Conservation (phyloP, 495 filamentous ascomycete species). For the Thozetella sp. region DNA sequence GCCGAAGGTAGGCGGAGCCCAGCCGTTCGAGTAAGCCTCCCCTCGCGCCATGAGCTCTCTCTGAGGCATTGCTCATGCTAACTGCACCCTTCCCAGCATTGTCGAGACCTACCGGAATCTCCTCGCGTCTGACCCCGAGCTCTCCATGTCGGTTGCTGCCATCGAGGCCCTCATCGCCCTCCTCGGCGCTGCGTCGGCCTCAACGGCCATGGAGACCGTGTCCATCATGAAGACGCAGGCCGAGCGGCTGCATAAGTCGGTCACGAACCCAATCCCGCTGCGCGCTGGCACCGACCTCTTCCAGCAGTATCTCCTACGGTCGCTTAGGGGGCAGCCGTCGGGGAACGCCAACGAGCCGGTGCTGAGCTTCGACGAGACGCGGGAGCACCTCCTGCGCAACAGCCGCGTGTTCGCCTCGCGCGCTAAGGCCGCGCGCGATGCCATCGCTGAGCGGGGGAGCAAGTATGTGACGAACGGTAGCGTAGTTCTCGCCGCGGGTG, state of each 20-base stretch:
- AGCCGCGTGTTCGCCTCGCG: constrained; percentile 81
- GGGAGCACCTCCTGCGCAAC: constrained; percentile 81
- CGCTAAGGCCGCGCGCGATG: constrained; percentile 81
- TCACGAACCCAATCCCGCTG: constrained; percentile 86
- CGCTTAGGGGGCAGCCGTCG: constrained; percentile 46
- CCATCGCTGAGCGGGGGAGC: constrained; percentile 78
- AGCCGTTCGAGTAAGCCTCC: constrained; percentile 23
- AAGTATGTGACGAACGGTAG: constrained; percentile 75
- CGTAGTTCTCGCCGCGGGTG: constrained; percentile 85
- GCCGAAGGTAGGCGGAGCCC: neutral
- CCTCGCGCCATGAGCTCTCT: constrained; percentile 2
- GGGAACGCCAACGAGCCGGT: constrained; percentile 49
- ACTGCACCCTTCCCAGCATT: constrained; percentile 37
- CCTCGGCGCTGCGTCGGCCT: constrained; percentile 72
- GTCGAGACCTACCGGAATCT: constrained; percentile 54
- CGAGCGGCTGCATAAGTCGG: constrained; percentile 67
- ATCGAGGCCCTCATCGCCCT: constrained; percentile 91
- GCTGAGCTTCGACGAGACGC: constrained; percentile 78
- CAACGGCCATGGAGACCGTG: constrained; percentile 91
- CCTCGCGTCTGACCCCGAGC: constrained; percentile 67
- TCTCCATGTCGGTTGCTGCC: constrained; percentile 94
- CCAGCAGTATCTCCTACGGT: constrained; percentile 81
- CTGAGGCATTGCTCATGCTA: constrained; percentile 10
- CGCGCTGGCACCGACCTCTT: constrained; percentile 95
- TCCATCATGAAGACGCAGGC: constrained; percentile 78